phyloP scores from a whole-genome alignment of 805 yeast species.

The Candida germanica region DNA sequence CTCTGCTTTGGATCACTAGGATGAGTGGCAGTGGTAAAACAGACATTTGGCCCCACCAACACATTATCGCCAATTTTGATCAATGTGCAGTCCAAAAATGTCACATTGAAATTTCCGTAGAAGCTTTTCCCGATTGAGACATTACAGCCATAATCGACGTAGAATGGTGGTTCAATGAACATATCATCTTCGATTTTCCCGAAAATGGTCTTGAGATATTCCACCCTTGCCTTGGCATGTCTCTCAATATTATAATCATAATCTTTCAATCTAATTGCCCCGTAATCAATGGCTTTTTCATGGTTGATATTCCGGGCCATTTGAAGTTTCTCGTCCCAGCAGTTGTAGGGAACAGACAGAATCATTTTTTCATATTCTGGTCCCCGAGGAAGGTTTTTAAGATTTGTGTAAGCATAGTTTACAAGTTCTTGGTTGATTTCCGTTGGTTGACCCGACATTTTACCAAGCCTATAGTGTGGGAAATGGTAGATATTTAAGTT shows the following conservation, averaged over 20 bases:
- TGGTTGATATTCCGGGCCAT: constrained; percentile 28
- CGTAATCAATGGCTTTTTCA: constrained; percentile 36
- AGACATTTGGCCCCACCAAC: constrained; percentile 61
- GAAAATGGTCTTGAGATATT: constrained; percentile 38
- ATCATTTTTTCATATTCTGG: constrained; percentile 56
- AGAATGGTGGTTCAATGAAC: constrained; percentile 57
- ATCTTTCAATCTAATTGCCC: constrained; percentile 29
- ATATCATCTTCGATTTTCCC: constrained; percentile 45
- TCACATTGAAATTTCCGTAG: constrained; percentile 57
- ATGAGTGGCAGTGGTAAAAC: constrained; percentile 62
- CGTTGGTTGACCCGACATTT: constrained; percentile 19
- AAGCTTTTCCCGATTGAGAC: constrained; percentile 53
- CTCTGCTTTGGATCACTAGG: constrained; percentile 51
- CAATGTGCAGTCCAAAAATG: constrained; percentile 57
- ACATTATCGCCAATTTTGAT: constrained; percentile 61
- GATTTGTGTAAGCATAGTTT: constrained; percentile 30
- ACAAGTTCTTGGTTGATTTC: constrained; percentile 31
- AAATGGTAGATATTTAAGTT: too few relatives aligned
- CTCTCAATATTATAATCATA: constrained; percentile 23
- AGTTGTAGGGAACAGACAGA: constrained; percentile 46
- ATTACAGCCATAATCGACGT: constrained; percentile 67
- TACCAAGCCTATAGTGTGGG: too few relatives aligned
- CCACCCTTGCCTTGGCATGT: constrained; percentile 34
- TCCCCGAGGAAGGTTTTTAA: constrained; percentile 31
- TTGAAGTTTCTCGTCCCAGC: constrained; percentile 25